A percentile compares a stretch with the other conserved stretches of the same genome.
phyloP scores from a whole-genome alignment of 2,329 filamentous ascomycete species.

The Fusarium azukiicola region DNA sequence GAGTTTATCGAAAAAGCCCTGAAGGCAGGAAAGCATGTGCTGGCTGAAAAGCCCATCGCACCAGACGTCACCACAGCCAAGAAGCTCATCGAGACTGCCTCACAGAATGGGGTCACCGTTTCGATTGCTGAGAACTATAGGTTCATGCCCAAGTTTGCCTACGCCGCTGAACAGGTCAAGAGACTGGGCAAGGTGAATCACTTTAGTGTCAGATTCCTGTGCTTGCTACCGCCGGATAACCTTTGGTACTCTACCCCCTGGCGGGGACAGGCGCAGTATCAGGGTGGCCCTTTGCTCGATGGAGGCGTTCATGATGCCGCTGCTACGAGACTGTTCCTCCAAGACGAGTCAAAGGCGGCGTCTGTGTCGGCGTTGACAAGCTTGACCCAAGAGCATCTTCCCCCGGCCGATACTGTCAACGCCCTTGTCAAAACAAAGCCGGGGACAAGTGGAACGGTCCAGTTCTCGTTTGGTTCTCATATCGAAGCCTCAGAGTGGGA shows the following conservation, averaged over 20 bases:
- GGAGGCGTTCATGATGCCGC: slow-evolving; percentile 13
- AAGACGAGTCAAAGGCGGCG: background rate
- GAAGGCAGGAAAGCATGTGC: background rate
- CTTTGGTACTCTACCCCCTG: background rate
- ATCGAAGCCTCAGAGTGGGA: background rate
- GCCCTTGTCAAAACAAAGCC: slow-evolving; percentile 8
- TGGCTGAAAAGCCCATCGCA: background rate
- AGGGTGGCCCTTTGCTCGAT: background rate
- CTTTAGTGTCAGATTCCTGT: background rate
- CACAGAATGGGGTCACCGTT: background rate
- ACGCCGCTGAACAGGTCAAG: background rate
- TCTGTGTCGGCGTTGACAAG: slow-evolving; percentile 1
- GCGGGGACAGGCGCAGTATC: background rate
- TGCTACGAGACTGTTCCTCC: slow-evolving; percentile 5
- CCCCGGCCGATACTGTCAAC: slow-evolving; percentile 1
- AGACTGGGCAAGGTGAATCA: slow-evolving; percentile 3
- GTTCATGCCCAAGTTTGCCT: slow-evolving; percentile 8
- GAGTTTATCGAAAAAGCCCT: background rate
- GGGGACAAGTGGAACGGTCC: background rate
- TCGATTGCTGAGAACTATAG: background rate
- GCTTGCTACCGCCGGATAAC: background rate
- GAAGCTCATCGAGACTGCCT: background rate
- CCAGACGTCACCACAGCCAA: background rate
- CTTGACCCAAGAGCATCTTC: background rate
- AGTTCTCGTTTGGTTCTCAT: slow-evolving; percentile 2